phyloP scores from a whole-genome alignment of 768 basidiomycete genomes.

The Mycena rebaudengoi region DNA sequence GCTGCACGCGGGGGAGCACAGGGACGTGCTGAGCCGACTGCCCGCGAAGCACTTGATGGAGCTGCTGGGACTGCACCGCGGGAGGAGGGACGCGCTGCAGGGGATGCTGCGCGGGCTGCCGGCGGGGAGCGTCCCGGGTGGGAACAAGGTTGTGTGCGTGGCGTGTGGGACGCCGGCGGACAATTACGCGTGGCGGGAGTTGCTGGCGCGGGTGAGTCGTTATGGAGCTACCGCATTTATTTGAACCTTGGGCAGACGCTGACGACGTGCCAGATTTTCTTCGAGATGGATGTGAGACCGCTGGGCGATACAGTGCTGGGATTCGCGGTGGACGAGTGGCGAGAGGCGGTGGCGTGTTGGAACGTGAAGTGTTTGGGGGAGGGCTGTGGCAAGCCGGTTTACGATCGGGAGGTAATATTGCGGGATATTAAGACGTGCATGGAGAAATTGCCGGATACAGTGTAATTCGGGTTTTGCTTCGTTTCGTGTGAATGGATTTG shows the following conservation, averaged over 20 bases:
- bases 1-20: slow-evolving; percentile 15
- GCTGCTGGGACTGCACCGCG: slow-evolving; percentile 19
- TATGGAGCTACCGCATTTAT: not conserved
- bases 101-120: slow-evolving; percentile 9
- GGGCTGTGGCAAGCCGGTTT: slow-evolving; percentile 9
- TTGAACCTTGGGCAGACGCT: not conserved
- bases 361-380: slow-evolving; percentile 32
- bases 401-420: slow-evolving; percentile 11
- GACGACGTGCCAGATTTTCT: slow-evolving; percentile 30
- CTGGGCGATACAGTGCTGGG: slow-evolving; percentile 53
- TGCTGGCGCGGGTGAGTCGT: slow-evolving; percentile 22
- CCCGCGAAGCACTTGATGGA: slow-evolving; percentile 5
- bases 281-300: slow-evolving; percentile 55
- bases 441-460: slow-evolving; percentile 9
- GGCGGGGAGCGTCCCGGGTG: not conserved
- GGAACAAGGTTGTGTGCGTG: slow-evolving; percentile 7
- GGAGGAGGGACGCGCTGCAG: slow-evolving; percentile 20
- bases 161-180: slow-evolving; percentile 7
- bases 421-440: slow-evolving; percentile 11
- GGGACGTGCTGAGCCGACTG: not conserved
- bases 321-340: slow-evolving; percentile 50
- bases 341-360: slow-evolving; percentile 56
- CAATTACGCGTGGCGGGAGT: slow-evolving; percentile 16
- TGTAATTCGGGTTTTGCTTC: too few relatives aligned
- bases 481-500: not conserved